Evolutionary conservation across 495 filamentous ascomycete species (phyloP), one percentile per base, ranked within the genome.

Genomic region (Chaetomium fimeti): DNA sequence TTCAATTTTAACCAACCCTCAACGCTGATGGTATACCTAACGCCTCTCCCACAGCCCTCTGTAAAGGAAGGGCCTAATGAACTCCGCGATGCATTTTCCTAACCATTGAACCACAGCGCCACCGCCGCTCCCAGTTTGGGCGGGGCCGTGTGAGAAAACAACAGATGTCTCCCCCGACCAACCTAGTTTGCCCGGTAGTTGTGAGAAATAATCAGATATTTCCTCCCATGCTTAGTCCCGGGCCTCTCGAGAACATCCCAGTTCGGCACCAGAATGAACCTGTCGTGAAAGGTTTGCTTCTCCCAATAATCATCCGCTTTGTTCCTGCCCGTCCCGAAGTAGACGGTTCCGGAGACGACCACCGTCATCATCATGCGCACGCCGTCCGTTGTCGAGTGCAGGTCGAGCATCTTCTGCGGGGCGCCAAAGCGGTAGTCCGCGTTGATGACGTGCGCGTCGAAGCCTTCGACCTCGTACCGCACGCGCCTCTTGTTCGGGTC

Each of bases 241-340:
- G 65, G 71, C 38, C 67, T 72, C 20, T 70, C 77, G 20, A 82
- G 78, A 16, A 81, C 75, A 24, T 87, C 83, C 66, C 83, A 83
- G 70, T 93, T 92, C 24, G 91, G 91, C 32, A 93, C 88, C 48
- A 96, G 75, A 2, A 92, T 81, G 66, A 93, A 87, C 8, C 78
- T 86, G 69, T 96, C 91, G 57, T 84, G 88, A 74, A 95, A 94
- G 8, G 80, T 83, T 61, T 83, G 82, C 71, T 84, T 82, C 13
- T 81, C 29, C 48, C 48, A 79, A 20, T 79, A 82, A 38, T 85
- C 80, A 38, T 79, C 59, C 16, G 59, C 56, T 22, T 52, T 42
- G 18, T 49, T 38, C 57, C 42, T 32, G 27, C 62, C 48, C 3
- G 59, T 38, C 15, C 66, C 66, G 20, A 72, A 71, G 11, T 48